Percentiles rank a stretch among this genome's conserved stretches.
Conservation (phyloP, 192 early-diverging fungal species). For the Rhizophagus clarus region DNA sequence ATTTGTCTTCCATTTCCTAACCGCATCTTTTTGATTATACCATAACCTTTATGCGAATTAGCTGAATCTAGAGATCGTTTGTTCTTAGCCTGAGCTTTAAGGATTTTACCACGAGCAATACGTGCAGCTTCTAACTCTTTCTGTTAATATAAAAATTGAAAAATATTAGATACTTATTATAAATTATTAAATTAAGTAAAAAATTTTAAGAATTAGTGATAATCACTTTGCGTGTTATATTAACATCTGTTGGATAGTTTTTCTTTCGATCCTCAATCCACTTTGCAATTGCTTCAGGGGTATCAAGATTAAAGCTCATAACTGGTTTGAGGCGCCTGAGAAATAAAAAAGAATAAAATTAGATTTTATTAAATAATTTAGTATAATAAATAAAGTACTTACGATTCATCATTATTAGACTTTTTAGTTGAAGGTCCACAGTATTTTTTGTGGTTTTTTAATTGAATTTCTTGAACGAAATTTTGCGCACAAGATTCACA, state of each 20-base stretch:
- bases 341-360: background rate
- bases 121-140: background rate
- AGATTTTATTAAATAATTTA: background rate
- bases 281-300: constrained; percentile 73
- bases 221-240: constrained; percentile 64
- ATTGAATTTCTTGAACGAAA: background rate
- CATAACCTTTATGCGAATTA: background rate
- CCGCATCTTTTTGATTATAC: background rate
- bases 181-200: too few relatives aligned
- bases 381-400: background rate
- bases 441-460: background rate
- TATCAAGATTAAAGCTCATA: constrained; percentile 44
- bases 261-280: constrained; percentile 84
- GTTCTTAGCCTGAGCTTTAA: background rate
- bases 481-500: background rate
- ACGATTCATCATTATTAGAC: background rate
- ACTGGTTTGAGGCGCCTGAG: background rate
- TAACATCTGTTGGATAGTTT: constrained; percentile 75
- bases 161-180: background rate
- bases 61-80: background rate
- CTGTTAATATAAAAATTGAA: background rate
- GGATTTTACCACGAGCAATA: constrained; percentile 5
- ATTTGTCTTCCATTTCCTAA: background rate
- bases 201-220: background rate
- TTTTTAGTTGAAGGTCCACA: background rate